Conservation (phyloP, 495 filamentous ascomycete genomes). For the Lasiosphaeria hispida region DNA sequence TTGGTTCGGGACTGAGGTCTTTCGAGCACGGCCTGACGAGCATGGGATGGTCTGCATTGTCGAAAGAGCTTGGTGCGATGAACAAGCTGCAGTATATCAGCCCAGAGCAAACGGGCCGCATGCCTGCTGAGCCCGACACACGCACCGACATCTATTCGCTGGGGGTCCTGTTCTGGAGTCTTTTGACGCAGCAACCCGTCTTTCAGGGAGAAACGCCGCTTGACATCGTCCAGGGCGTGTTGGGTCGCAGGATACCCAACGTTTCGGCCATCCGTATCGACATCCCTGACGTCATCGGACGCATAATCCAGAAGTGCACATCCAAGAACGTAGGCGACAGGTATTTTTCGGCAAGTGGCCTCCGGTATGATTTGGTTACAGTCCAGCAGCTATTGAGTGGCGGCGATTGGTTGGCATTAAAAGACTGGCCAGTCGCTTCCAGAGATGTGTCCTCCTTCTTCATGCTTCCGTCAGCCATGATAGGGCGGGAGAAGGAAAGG, state of each 20-base stretch:
- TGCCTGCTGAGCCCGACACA: conserved; percentile 84
- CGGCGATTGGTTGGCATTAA: conserved; percentile 67
- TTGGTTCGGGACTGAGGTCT: conserved; percentile 77
- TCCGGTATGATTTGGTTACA: conserved; percentile 70
- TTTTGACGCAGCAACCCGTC: conserved; percentile 72
- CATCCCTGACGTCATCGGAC: conserved; percentile 73
- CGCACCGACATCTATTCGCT: conserved; percentile 89
- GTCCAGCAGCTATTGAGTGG: conserved; percentile 69
- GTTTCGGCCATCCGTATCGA: conserved; percentile 73
- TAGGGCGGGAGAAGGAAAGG: conserved; percentile 72
- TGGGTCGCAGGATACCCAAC: conserved; percentile 69
- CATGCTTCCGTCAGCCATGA: conserved; percentile 72
- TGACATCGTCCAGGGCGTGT: conserved; percentile 83
- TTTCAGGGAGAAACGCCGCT: conserved; percentile 77
- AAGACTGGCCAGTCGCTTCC: conserved; percentile 67
- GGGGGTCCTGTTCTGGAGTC: conserved; percentile 80
- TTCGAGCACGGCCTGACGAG: conserved; percentile 86
- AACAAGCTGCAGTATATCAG: conserved; percentile 86
- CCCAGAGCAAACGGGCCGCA: conserved; percentile 86
- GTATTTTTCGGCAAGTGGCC: conserved; percentile 78
- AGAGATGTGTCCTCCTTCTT: conserved; percentile 86
- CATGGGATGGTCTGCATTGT: conserved; percentile 78
- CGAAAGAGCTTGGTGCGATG: conserved; percentile 73
- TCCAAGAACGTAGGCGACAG: conserved; percentile 78
- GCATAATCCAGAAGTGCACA: conserved; percentile 86